A percentile compares a stretch with the other conserved stretches of the same genome.
These are phyloP conservation scores for Xerophyta viscosa DNA, from an alignment of 106 monocot species.

Conservation along the genomic window DNA sequence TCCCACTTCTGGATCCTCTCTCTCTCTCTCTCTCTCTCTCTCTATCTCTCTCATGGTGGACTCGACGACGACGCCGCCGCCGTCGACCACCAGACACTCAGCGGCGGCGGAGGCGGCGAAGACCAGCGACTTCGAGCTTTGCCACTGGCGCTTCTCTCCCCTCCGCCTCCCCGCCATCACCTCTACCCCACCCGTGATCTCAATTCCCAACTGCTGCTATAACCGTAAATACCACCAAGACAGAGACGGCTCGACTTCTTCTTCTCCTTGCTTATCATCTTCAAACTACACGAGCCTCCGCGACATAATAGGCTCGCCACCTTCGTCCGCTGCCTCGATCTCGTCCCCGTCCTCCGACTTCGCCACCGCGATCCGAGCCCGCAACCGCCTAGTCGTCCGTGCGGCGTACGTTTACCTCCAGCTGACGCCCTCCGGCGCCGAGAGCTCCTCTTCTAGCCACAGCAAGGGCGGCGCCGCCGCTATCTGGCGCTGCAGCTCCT, in stretches of 20 bases:
- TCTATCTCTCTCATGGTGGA: not conserved
- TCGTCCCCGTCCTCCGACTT: too few species aligned
- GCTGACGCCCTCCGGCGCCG: not conserved
- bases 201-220: not conserved
- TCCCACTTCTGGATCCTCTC: too few species aligned
- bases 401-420: slow-evolving; percentile 3
- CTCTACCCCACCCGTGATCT: not conserved
- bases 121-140: not conserved
- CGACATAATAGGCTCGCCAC: not conserved
- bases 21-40: too few species aligned
- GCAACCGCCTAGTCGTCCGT: not conserved
- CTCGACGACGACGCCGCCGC: not conserved
- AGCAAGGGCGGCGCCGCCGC: not conserved
- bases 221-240: not conserved
- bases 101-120: not conserved
- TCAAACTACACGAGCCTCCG: not conserved
- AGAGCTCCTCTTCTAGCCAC: not conserved
- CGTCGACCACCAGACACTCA: not conserved
- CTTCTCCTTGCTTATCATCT: not conserved
- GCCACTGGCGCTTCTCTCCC: not conserved
- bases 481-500: not conserved
- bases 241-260: not conserved
- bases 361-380: not conserved
- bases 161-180: not conserved
- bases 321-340: not conserved